Evolutionary conservation across 108 stramenopile genomes (phyloP), one percentile per base, ranked within the genome.

Genomic region (Discostella stelligeroides): DNA sequence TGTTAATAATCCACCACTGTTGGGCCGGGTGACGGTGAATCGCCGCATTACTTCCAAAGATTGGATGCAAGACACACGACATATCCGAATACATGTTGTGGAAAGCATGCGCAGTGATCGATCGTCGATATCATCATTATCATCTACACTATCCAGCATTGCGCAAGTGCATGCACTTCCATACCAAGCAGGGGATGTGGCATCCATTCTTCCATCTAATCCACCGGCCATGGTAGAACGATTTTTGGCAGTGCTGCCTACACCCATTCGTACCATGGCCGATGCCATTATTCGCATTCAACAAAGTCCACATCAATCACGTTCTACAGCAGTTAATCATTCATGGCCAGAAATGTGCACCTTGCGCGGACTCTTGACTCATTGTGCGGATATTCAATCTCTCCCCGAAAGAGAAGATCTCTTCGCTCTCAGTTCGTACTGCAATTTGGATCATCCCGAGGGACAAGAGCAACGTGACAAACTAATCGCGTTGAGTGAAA

Each of bases 31-130:
- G n/a, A 62, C 50, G 18, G 63, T 49, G 37, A 94, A 94, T 61
- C 29, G 81, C 18, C 87, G 92, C 29, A 82, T 94, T 17, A 94
- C 88, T 20, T 62, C 80, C 15, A 30, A 65, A 0, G 86, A 84
- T 54, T 94, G 92, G 92, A 70, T 84, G 30, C 92, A 94, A 69
- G 83, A 94, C 54, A 91, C 90, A 20, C 75, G 92, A 20, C 90
- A 91, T 63, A 55, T 94, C 24, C 68, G 69, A 41, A 75, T 93
- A 28, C 68, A 62, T 13, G 68, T 80, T 6, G 57, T 43, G 6
- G 43, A 27, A 7, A 42, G 23, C 47, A 18, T 34, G 29, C 57
- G 23, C 14, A 66, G 18, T 9, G 29, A 28, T 29, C 30, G 7
- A 12, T 17, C 13, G 37, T 11, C 2, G 57, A 39, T 25, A 7